Evolutionary conservation across 2,329 filamentous ascomycete genomes (phyloP), one percentile per base, ranked within the genome.

Genomic region (Aspergillus calidoustus): DNA sequence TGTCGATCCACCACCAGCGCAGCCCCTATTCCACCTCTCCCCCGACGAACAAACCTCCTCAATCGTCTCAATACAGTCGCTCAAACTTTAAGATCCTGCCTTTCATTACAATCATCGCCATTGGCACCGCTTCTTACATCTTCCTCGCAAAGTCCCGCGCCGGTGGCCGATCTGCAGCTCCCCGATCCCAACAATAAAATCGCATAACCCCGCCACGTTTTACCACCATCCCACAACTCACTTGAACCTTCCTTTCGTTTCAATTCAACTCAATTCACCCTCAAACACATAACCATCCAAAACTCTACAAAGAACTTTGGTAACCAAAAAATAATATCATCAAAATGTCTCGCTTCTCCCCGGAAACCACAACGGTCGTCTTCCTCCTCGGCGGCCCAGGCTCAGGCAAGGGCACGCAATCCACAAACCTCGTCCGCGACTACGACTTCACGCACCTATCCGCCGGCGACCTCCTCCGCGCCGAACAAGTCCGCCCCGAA

Each of bases 351-450:
- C 87, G 90, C 73, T 97, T 96, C 85, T 89, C 87, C 61, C 81
- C 89, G 54, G 73, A 87, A 87, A 84, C 93, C 62, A 91, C 96
- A 34, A 95, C 92, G n/a, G 93, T 98, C 62, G 82, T 99, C 78
- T 98, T 97, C 82, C 92, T 98, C 65, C 92, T 99, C 64, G 94
- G 94, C 77, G 95, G 95, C 2, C 95, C 95, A 15, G 95, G 95
- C 67, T 92, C 93, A 66, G 95, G 95, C 72, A 99, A 99, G 79
- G 95, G 95, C 71, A 99, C 95, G 3, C 94, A 99, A 80, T 98
- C 94, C 83, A 86, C 88, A 68, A 91, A 91, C 67, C 89, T 99
- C 38, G 94, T 97, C 54, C 82, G 86, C 50, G 88, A 95, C 78
- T 96, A 96, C 78, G 89, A 89, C 76, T 98, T 98, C 87, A 90